These are phyloP conservation scores for Cryphonectria radicalis DNA, from an alignment of 2,329 filamentous ascomycete genomes.

Conservation along the genomic window DNA sequence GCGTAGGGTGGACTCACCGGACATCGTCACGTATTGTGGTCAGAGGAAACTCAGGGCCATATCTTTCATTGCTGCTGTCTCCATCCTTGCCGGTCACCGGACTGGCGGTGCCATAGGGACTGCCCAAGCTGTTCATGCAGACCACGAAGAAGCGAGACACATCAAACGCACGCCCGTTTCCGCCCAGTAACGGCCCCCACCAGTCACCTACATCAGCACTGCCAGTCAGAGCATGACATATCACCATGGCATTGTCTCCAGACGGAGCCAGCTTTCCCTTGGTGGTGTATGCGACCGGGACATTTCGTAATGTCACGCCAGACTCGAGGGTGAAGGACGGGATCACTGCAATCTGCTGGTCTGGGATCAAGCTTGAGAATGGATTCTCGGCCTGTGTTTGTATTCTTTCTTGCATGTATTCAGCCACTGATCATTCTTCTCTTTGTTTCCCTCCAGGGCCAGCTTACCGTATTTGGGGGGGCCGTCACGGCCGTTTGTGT, in stretches of 20 bases:
- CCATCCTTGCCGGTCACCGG: constrained; percentile 89
- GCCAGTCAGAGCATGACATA: constrained; percentile 84
- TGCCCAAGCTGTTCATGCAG: constrained; percentile 84
- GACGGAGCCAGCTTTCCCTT: constrained; percentile 62
- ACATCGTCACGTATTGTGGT: constrained; percentile 97
- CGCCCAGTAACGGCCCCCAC: constrained; percentile 84
- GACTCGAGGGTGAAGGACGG: constrained; percentile 93
- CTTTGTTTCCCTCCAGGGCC: background rate
- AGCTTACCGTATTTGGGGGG: constrained; percentile 28
- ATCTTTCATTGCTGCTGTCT: constrained; percentile 71
- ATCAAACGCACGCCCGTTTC: constrained; percentile 79
- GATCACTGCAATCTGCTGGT: constrained; percentile 85
- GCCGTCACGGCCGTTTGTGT: constrained; percentile 18
- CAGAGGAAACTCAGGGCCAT: constrained; percentile 94
- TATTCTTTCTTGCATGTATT: constrained; percentile 69
- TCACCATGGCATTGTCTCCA: constrained; percentile 71
- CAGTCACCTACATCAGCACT: constrained; percentile 85
- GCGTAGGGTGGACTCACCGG: constrained; percentile 61
- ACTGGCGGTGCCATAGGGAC: constrained; percentile 85
- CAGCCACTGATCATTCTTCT: constrained; percentile 55
- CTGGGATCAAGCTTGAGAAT: constrained; percentile 81
- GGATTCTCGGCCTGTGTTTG: constrained; percentile 85
- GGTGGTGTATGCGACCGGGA: constrained; percentile 70
- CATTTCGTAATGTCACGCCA: constrained; percentile 79
- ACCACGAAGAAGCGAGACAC: constrained; percentile 82